Evolutionary conservation across 2,329 filamentous ascomycete species (phyloP), one percentile per base, ranked within the genome.

Genomic region (Microcera coccophila): DNA sequence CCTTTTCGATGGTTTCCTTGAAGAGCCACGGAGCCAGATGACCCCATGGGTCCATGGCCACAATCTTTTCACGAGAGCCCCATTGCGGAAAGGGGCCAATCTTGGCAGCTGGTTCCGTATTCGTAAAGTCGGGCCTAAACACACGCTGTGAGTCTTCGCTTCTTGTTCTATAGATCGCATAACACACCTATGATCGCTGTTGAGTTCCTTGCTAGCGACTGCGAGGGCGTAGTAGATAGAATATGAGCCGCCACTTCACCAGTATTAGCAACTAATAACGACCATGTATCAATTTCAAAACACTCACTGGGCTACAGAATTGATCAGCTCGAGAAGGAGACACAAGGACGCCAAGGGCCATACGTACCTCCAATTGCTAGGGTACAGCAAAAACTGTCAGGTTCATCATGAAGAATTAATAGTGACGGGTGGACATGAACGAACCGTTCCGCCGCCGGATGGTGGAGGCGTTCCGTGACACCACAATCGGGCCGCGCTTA

Each of bases 211-310:
- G 62, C 88, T 93, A 17, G 91, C 91, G 52, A 97, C 83, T 11
- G 91, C 91, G 20, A 97, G 77, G 17, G 91, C 91, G 62, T 95
- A 90, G 71, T 97, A 97, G 52, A 96, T 91, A 48, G 88, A 90
- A 65, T 98, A 97, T 4, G 90, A 96, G 44, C 93, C 91, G 50
- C 93, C 91, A 29, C 68, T 71, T 21, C 22, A n/a, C 36, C 14
- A 38, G 41, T 26, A 34, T 45, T 42, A 55, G 46, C 28, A 42
- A 28, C 15, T 8, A 35, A 17, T 35, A 17, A 32, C 7, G 20
- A 19, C 33, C 16, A 20, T 18, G 33, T 5, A 19, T n/a, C 5
- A 32, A 14, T 28, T 28, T 28, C 9, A 9, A 28, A 10, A 11
- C 29, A 59, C 56, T 54, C 36, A 59, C 56, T 59, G 67, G 43